Evolutionary conservation across 257 asterid genomes (phyloP).

Genomic region (Ophiorrhiza pumila): DNA sequence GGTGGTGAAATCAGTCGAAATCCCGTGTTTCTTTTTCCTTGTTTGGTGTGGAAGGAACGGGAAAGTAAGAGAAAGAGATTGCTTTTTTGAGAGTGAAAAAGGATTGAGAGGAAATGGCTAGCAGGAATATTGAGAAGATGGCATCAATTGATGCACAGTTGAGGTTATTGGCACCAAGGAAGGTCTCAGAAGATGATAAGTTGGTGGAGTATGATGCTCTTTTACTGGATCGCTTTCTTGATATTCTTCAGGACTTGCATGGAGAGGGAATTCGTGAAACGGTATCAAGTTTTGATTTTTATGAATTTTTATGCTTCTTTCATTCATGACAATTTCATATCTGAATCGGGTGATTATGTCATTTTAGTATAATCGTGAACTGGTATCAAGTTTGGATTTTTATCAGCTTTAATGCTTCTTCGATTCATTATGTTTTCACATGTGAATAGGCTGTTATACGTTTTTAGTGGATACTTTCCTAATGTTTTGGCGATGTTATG

Average conservation of each 20-base stretch:
- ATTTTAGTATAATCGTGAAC: constrained; percentile 41
- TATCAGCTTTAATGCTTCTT: neutral
- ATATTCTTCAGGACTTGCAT: constrained; percentile 88
- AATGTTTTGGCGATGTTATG: neutral
- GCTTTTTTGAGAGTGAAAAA: constrained; percentile 6
- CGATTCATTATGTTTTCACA: neutral
- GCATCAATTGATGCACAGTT: constrained; percentile 95
- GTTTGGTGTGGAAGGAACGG: neutral
- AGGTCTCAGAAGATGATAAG: constrained; percentile 95
- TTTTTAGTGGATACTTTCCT: neutral
- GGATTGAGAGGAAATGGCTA: constrained; percentile 30
- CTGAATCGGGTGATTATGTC: neutral
- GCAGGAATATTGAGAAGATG: constrained; percentile 67
- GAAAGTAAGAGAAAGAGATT: neutral
- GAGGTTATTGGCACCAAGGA: constrained; percentile 83
- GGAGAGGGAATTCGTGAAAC: constrained; percentile 84
- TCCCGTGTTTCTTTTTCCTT: constrained; percentile 37
- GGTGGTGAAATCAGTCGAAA: constrained; percentile 23
- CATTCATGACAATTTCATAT: neutral
- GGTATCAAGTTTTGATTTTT: constrained; percentile 40
- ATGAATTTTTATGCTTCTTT: neutral
- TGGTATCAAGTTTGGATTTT: constrained; percentile 42
- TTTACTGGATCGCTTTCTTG: constrained; percentile 90
- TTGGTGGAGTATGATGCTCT: constrained; percentile 94
- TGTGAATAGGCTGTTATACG: neutral